Base-by-base conservation (phyloP, 106 monocot species). In the Cymbidium sinense region DNA sequence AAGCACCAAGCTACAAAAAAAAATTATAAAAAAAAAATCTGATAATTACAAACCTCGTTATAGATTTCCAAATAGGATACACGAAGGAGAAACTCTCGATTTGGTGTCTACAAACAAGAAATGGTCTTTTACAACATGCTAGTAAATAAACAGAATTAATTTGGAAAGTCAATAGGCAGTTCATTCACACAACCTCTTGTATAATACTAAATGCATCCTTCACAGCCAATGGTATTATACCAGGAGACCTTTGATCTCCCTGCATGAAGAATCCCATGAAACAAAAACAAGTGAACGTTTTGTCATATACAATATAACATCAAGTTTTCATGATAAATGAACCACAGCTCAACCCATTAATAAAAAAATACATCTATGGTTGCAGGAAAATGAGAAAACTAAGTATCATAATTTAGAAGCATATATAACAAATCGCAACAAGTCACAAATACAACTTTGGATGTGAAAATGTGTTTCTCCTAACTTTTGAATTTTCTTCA, bases 171-270 rank as follows among this genome's bases (percentile, higher is more conserved):
- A 35, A 50, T 72, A 11, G 35, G 20, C 50, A 50, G 47, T 39
- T 70, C 18, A 34, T 21, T 70, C 47, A 75, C 37, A 43, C 0
- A 81, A 93, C 96, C 88, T 96, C 96, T 82, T 96, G 96, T 84
- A 96, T 96, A 65, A 96, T 93, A 76, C 96, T 88, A 78, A 96
- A 96, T 77, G 91, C 93, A 85, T 96, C 96, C 76, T 96, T 96
- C 28, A 96, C 96, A 76, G 96, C 96, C 85, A 96, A 86, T 29
- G 96, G 96, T 81, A 96, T 96, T 62, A 96, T 88, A 67, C 96
- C 96, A 70, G 96, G 96, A 51, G 96, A 96, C 62, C 96, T 86
- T 89, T 96, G 96, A 85, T 96, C 96, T 78, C 96, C 96, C 96
- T 96, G 88, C 75, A 83, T 50, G 34, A 39, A 34, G 18, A n/a